Evolutionary conservation across 1,139 yeast genomes (phyloP), one percentile per base, ranked within the genome.

Genomic region (Blastobotrys ciferrii): DNA sequence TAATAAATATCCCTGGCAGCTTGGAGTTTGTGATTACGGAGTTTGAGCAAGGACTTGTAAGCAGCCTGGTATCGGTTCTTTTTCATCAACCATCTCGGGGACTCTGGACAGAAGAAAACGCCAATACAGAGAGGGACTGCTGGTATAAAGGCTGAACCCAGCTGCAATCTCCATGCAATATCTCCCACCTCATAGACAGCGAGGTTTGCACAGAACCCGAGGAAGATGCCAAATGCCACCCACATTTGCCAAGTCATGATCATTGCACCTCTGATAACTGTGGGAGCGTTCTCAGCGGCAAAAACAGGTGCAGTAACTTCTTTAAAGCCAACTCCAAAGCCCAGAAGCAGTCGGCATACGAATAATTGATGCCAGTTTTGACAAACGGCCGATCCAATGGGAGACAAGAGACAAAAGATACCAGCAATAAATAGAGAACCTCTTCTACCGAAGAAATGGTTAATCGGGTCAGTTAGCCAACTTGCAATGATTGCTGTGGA

Each of bases 181-280:
- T 37, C 70, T 70, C 61, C 81, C 62, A 48, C 74, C 68, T 58
- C 76, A 74, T 53, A 68, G 53, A 80, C 82, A 0, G 87, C 86
- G 50, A 85, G 69, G 28, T 81, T 76, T 41, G 85, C 77, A 48
- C 82, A 82, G 63, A 83, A 83, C 46, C 94, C 94, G 60, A 86
- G 73, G 78, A 84, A 82, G 58, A 86, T 85, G 61, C 95, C 95
- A 53, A 83, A 81, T 6, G 94, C 94, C 4, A 94, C 86, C 77
- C 86, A 85, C 64, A 85, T 76, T 68, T 86, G 95, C 94, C 94
- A 87, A 70, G 82, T 76, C 91, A 85, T 85, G 43, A 85, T 88
- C 54, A 86, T 69, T 4, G 88, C 80, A 55, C 95, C 95, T 64
- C 95, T 75, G 53, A 85, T 80, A 33, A 74, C 72, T 30, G 84